These are phyloP conservation scores for Larix sibirica DNA, from an alignment of 83 land plant genomes.

Conservation along the genomic window DNA sequence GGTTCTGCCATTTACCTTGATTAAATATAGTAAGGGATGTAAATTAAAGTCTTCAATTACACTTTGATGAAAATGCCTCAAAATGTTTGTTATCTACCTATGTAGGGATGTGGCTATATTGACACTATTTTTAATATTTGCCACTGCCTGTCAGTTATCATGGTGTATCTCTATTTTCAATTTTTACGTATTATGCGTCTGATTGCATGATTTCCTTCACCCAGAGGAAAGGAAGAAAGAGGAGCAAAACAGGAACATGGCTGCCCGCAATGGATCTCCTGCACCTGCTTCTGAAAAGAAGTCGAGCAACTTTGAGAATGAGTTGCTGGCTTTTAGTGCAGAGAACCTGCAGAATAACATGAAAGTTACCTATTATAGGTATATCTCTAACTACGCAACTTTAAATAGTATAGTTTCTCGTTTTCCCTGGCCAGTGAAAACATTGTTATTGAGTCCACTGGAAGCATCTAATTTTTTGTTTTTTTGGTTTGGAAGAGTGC, in stretches of 20 bases:
- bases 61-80: too few relatives aligned
- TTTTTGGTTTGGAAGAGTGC: too few relatives aligned
- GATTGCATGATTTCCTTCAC: too few relatives aligned
- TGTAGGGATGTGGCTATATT: too few relatives aligned
- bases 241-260: slow-evolving; percentile 10
- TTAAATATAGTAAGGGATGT: too few relatives aligned
- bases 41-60: too few relatives aligned
- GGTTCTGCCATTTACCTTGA: too few relatives aligned
- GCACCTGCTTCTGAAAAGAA: slow-evolving; percentile 38
- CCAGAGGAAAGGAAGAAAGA: background rate
- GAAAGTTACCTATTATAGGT: slow-evolving; percentile 77
- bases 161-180: too few relatives aligned
- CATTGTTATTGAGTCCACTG: background rate
- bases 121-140: too few relatives aligned
- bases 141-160: too few relatives aligned
- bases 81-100: too few relatives aligned
- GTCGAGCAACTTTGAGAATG: slow-evolving; percentile 32
- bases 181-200: too few relatives aligned
- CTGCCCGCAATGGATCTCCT: slow-evolving; percentile 14
- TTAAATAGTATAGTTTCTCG: background rate
- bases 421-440: background rate
- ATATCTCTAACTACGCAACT: slow-evolving; percentile 4
- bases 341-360: slow-evolving; percentile 80
- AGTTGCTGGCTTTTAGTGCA: slow-evolving; percentile 60
- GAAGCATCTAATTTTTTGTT: background rate